These are phyloP conservation scores for Candolleomyces efflorescens DNA, from an alignment of 768 basidiomycete genomes.

Conservation along the genomic window DNA sequence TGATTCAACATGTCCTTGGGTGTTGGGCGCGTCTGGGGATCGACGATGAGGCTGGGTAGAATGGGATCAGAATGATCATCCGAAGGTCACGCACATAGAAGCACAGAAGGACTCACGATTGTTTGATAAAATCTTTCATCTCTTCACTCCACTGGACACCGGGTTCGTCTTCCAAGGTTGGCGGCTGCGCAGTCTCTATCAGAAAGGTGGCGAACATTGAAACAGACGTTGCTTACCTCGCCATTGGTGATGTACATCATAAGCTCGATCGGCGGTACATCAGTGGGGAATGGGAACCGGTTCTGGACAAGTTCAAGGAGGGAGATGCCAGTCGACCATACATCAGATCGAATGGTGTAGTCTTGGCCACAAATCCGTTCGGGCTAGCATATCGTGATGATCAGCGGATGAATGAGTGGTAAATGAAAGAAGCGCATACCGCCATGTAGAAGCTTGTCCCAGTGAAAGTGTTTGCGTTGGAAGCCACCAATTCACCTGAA, in stretches of 20 bases:
- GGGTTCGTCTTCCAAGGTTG: slow-evolving; percentile 74
- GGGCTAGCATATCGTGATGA: slow-evolving; percentile 46
- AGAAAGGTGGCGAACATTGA: neutral
- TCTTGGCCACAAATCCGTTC: slow-evolving; percentile 90
- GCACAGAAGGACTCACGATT: slow-evolving; percentile 53
- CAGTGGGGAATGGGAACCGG: slow-evolving; percentile 91
- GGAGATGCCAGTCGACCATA: slow-evolving; percentile 97
- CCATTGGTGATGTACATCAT: slow-evolving; percentile 85
- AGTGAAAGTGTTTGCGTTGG: slow-evolving; percentile 92
- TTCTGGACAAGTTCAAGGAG: slow-evolving; percentile 92
- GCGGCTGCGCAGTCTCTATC: slow-evolving; percentile 47
- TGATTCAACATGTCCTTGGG: slow-evolving; percentile 82
- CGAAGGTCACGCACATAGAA: no score
- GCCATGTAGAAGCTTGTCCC: slow-evolving; percentile 99
- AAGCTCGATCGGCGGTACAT: slow-evolving; percentile 90
- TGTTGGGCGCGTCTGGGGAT: slow-evolving; percentile 64
- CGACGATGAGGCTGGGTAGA: slow-evolving; percentile 58
- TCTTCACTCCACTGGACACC: slow-evolving; percentile 68
- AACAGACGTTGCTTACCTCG: slow-evolving; percentile 45
- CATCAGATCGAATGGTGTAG: slow-evolving; percentile 94
- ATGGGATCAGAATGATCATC: no score
- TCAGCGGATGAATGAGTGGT: slow-evolving; percentile 9
- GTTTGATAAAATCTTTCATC: slow-evolving; percentile 90
- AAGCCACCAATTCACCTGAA: slow-evolving; percentile 91
- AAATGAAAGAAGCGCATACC: slow-evolving; percentile 46